Percentiles rank a stretch among this genome's conserved stretches.
Conservation (phyloP, 768 basidiomycete species). For the Russula emetica region DNA sequence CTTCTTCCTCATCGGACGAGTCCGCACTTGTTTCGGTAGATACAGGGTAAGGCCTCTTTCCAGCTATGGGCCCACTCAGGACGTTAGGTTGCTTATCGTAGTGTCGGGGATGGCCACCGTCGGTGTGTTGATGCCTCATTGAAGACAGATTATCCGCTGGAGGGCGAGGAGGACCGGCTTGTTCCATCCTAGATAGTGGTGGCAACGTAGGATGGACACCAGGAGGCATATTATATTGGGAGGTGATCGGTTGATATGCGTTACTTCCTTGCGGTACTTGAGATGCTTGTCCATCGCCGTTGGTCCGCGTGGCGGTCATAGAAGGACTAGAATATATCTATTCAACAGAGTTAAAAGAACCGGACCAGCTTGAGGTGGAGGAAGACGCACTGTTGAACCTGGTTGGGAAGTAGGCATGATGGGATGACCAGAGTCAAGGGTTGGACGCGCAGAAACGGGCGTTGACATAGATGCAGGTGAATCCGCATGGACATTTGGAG, state of each 20-base stretch:
- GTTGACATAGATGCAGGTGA: slow-evolving; percentile 42
- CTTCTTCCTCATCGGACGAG: slow-evolving; percentile 82
- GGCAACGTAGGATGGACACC: slow-evolving; percentile 24
- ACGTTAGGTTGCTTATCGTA: slow-evolving; percentile 30
- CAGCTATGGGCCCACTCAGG: slow-evolving; percentile 36
- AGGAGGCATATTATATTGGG: slow-evolving; percentile 16
- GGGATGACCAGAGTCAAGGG: slow-evolving; percentile 30
- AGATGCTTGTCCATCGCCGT: slow-evolving; percentile 11
- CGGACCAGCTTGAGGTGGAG: neutral
- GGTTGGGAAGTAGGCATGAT: slow-evolving; percentile 30
- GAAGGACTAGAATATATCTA: slow-evolving; percentile 25
- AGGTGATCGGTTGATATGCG: slow-evolving; percentile 19
- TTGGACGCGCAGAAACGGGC: slow-evolving; percentile 36
- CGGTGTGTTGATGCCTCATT: slow-evolving; percentile 52
- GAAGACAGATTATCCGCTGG: slow-evolving; percentile 52
- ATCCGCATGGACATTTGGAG: slow-evolving; percentile 62
- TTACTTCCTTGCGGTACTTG: slow-evolving; percentile 12
- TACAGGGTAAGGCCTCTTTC: slow-evolving; percentile 55
- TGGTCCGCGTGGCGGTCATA: slow-evolving; percentile 3
- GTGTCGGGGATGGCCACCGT: slow-evolving; percentile 35
- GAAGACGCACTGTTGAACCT: slow-evolving; percentile 33
- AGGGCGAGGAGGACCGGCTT: slow-evolving; percentile 20
- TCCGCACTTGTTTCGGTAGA: slow-evolving; percentile 74
- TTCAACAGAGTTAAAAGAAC: neutral
- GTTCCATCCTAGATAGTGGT: slow-evolving; percentile 26